Base-by-base conservation (phyloP, 169 alveolate species). In the Cryptosporidium ryanae region DNA sequence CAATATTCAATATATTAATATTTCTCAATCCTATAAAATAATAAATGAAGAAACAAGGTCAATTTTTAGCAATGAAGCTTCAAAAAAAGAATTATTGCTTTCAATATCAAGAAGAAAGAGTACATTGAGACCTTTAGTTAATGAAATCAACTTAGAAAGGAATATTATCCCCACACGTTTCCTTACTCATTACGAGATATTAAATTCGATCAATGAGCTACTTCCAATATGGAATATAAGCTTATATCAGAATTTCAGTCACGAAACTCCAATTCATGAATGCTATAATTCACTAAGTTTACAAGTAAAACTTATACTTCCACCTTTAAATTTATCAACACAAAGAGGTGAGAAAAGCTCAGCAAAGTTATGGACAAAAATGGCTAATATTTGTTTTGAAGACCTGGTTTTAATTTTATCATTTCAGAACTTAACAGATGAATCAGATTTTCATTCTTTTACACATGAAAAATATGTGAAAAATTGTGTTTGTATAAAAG, bases 1-100 rank as follows among this genome's bases (percentile, higher is more conserved):
- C 64, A 76, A 76, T 38, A 61, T 76, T 44, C 70, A 76, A 76
- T 76, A 76, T 76, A 38, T 76, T 8, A 61, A 76, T 44, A 76
- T 76, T 34, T 38, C 61, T 34, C 68, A 59, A 15, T 76, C 87
- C 8, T 76, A 76, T 59, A 59, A 46, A 31, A 76, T 61, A 50
- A 25, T 46, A 8, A 29, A 34, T 43, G 48, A 23, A 25, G 38
- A 59, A 1, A 3, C 34, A 44, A 76, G 27, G 25, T 76, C 87
- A 1, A n/a, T 59, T 7, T 34, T 44, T 12, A 55, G 57, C n/a
- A 76, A 61, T 21, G 87, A 76, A 34, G 87, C 87, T 38, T 76
- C 87, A 25, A 76, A 76, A 13, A 43, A 59, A 4, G 87, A 76
- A 48, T 32, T 76, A 5, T 50, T 76, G 15, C 23, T 76, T 21